These are phyloP conservation scores for Cucurbita moschata DNA, from an alignment of 306 rosid genomes.

Conservation along the genomic window DNA sequence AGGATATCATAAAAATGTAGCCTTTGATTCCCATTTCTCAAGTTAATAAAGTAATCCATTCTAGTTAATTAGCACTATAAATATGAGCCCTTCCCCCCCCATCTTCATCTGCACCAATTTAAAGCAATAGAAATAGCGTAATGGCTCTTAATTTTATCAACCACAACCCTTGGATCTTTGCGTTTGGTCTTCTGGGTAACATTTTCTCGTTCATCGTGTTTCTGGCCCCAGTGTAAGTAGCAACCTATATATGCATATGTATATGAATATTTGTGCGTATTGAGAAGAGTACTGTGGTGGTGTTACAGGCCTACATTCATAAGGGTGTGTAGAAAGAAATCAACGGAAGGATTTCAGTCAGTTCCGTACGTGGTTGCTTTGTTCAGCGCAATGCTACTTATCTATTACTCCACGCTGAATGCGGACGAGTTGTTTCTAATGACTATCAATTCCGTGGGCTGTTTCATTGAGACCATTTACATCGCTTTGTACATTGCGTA, in stretches of 20 bases:
- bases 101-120: not conserved
- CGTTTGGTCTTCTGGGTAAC: conserved; percentile 72
- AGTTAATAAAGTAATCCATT: not conserved
- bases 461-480: conserved; percentile 49
- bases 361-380: conserved; percentile 74
- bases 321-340: conserved; percentile 58
- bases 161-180: conserved; percentile 23
- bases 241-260: too few relatives aligned
- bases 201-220: conserved; percentile 60
- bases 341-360: conserved; percentile 72
- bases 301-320: conserved; percentile 69
- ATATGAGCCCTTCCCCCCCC: not conserved
- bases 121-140: too few relatives aligned
- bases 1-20: conserved; percentile 4
- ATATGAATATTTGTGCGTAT: too few relatives aligned
- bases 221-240: conserved; percentile 78
- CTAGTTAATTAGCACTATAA: not conserved
- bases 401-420: conserved; percentile 64
- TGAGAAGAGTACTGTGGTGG: not conserved
- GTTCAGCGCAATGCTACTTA: conserved; percentile 67
- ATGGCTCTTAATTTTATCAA: conserved; percentile 14
- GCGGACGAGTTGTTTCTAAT: conserved; percentile 45
- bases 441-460: conserved; percentile 72
- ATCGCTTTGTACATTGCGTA: conserved; percentile 42
- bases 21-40: not conserved